A percentile compares a stretch with the other conserved stretches of the same genome.
Evolutionary conservation across 2,329 filamentous ascomycete genomes (phyloP).

Genomic region (Huntiella omanensis): DNA sequence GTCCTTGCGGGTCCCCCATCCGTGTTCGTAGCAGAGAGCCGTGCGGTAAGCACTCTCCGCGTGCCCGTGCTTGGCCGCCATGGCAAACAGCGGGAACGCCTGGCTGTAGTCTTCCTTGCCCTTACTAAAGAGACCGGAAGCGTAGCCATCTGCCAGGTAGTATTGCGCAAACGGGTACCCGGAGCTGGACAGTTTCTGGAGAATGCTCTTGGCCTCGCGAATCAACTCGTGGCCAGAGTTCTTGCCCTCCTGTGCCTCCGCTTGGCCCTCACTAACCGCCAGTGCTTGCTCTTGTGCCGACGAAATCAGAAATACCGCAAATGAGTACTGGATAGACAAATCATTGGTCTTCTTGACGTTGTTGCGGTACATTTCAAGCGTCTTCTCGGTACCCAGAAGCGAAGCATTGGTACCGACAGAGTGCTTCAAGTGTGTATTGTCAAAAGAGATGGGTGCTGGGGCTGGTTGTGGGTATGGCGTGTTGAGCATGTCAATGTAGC

Average conservation of each 20-base stretch:
- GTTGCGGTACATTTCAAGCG: constrained; percentile 88
- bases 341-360: constrained; percentile 97
- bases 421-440: constrained; percentile 63
- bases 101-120: constrained; percentile 81
- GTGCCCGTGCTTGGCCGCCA: constrained; percentile 91
- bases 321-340: constrained; percentile 79
- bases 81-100: constrained; percentile 79
- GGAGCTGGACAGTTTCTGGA: constrained; percentile 68
- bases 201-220: constrained; percentile 71
- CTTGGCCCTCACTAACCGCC: constrained; percentile 27
- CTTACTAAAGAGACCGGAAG: constrained; percentile 88
- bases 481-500: constrained; percentile 42
- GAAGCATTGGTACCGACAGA: constrained; percentile 80
- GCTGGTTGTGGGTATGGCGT: constrained; percentile 64
- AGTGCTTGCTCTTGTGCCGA: constrained; percentile 63
- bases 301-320: constrained; percentile 84
- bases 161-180: constrained; percentile 97
- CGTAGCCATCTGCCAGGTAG: constrained; percentile 86
- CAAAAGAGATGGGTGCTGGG: constrained; percentile 46
- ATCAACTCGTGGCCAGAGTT: constrained; percentile 48
- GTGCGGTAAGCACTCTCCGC: constrained; percentile 89
- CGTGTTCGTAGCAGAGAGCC: constrained; percentile 91
- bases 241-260: constrained; percentile 20
- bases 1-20: constrained; percentile 86
- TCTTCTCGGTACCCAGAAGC: constrained; percentile 77